Base-by-base conservation (phyloP, 352 stramenopile genomes). In the Globisporangium cylindrosporum region DNA sequence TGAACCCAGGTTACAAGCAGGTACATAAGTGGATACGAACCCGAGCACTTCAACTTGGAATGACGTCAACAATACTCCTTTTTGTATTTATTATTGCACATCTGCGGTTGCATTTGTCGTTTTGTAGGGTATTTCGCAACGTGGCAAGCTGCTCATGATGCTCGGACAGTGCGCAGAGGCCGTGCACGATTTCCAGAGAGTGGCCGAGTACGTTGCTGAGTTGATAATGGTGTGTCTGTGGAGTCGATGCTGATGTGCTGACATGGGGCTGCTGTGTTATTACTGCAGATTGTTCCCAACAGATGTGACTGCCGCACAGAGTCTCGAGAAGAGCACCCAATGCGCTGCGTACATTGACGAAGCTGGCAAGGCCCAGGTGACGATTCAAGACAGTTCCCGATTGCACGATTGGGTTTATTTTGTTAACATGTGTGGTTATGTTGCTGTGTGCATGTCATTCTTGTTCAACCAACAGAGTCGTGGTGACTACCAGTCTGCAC, bases 1-100 rank as follows among this genome's bases (percentile, higher is more conserved):
- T 92, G 57, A 94, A 94, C 57, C 86, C 86, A 43, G 88, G 73
- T 65, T 94, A 91, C 73, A 94, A 91, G 55, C 86, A 94, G 71
- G 76, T 56, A 38, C 24, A 12, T 12, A 38, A 38, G 34, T 38
- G 34, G 34, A 12, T 12, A 38, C 34, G 7, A 38, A 38, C 34
- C 34, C 8, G 34, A 38, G 34, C 34, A 38, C 34, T 38, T 38
- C 34, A 41, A 41, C 34, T 41, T 41, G 34, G 34, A 38, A 38
- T 9, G 34, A 38, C 25, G 25, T 27, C 34, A 38, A 38, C 34
- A 38, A 8, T 38, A 38, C 34, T 38, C 34, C 8, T 38, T 38
- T 38, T 38, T 10, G 29, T 34, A 12, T 38, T 38, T 38, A 38
- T 38, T 38, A 12, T 12, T 38, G 34, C 34, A 38, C 34, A 38